Base-by-base conservation (phyloP, 441 rosid genomes). In the Brassica hybrid region DNA sequence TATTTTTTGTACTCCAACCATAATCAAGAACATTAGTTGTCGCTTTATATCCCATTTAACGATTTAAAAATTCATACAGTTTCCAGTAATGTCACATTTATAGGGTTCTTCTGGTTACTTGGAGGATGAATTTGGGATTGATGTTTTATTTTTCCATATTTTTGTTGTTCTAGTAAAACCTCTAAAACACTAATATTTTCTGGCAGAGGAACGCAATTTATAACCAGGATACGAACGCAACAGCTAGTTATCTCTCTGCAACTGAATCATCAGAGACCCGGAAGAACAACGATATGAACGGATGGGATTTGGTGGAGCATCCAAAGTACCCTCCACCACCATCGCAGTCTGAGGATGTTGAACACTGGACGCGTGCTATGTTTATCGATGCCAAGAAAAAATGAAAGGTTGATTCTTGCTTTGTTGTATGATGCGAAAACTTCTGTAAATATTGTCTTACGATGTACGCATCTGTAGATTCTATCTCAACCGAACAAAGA, bases 351-450 rank as follows among this genome's bases (percentile, higher is more conserved):
- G 98, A 95, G 84, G 94, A 95, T 78, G 83, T 91, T 76, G 97
- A 93, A 80, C 98, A 93, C 71, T 93, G 99, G 98, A 93, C 97
- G 38, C 93, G 99, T 13, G 99, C 97, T 65, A 93, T 95, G 98
- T 84, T 95, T 59, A 85, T 89, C 66, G 99, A 91, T 82, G 96
- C 89, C 71, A 90, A 90, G 61, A 93, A 83, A 86, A 88, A 81
- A 77, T 87, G 83, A 90, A 57, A 4, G 3, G 19, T 78, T 38
- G 59, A 60, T 83, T 36, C 36, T 78, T 72, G 43, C 30, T 65
- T 13, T 72, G 68, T 27, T 45, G 30, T 21, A 52, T 72, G 73
- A 19, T 34, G 21, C 4, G 2, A 34, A 54, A 5, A 27, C 78
- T 73, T 50, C 0, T 38, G 75, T 63, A 69, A 69, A 68, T 74